Evolutionary conservation across 1,139 yeast genomes (phyloP).

Genomic region (Pichiaceae sp.): DNA sequence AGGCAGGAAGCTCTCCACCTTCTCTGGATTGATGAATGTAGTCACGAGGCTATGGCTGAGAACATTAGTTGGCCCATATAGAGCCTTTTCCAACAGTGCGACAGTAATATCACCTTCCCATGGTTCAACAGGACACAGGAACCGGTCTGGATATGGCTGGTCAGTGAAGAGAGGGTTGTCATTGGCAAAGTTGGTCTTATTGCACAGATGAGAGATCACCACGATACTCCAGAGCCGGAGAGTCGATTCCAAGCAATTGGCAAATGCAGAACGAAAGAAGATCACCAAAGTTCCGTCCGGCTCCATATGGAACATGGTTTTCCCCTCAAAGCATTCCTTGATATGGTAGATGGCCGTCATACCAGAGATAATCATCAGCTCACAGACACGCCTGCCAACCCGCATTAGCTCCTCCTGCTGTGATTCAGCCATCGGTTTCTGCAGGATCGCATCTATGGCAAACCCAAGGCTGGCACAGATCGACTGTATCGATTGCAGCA

Average conservation of each 20-base stretch:
- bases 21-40: background rate
- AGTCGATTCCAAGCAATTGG: background rate
- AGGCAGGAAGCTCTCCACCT: background rate
- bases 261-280: background rate
- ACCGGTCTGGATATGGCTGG: background rate
- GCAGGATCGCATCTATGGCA: background rate
- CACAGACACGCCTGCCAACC: too few species aligned
- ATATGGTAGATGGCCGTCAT: too few species aligned
- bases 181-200: background rate
- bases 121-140: too few species aligned
- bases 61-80: background rate
- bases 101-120: background rate
- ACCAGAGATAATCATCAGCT: too few species aligned
- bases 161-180: background rate
- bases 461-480: background rate
- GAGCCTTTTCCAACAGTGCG: background rate
- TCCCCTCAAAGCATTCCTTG: too few species aligned
- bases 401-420: too few species aligned
- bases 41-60: background rate
- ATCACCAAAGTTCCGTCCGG: background rate
- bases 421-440: too few species aligned
- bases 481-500: background rate
- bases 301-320: background rate
- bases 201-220: background rate
- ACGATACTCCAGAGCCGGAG: background rate